Percentiles rank a stretch among this genome's conserved stretches.
phyloP scores from a whole-genome alignment of 2,329 filamentous ascomycete genomes.

The Moelleriella libera region DNA sequence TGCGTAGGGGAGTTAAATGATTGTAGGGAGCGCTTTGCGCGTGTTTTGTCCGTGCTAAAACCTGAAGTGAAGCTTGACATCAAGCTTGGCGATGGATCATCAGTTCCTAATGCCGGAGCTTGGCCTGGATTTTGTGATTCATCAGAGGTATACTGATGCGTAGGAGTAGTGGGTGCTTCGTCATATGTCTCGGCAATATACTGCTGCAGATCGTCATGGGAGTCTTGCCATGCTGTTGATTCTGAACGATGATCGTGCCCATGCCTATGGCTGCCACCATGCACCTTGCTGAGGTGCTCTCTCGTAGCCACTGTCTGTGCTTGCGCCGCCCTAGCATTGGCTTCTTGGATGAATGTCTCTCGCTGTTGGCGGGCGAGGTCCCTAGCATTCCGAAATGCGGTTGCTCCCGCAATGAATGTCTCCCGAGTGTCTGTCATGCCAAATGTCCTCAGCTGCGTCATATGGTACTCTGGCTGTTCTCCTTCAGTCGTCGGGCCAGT shows the following conservation, averaged over 20 bases:
- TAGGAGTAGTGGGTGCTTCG: neutral
- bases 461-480: conserved; percentile 14
- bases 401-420: neutral
- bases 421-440: neutral
- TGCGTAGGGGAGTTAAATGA: neutral
- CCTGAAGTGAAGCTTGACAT: neutral
- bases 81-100: neutral
- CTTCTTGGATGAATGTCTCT: neutral
- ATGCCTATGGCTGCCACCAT: neutral
- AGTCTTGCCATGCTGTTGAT: neutral
- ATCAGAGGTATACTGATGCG: neutral
- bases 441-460: conserved; percentile 16
- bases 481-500: conserved; percentile 5
- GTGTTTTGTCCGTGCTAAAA: neutral
- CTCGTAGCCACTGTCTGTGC: neutral
- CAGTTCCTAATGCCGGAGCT: neutral
- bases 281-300: neutral
- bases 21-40: neutral
- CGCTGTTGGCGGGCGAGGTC: neutral
- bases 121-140: neutral
- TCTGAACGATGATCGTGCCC: neutral
- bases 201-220: neutral
- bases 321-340: neutral
- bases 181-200: neutral
- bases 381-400: neutral